These are phyloP conservation scores for Kernera saxatilis DNA, from an alignment of 345 rosid species.

Conservation along the genomic window DNA sequence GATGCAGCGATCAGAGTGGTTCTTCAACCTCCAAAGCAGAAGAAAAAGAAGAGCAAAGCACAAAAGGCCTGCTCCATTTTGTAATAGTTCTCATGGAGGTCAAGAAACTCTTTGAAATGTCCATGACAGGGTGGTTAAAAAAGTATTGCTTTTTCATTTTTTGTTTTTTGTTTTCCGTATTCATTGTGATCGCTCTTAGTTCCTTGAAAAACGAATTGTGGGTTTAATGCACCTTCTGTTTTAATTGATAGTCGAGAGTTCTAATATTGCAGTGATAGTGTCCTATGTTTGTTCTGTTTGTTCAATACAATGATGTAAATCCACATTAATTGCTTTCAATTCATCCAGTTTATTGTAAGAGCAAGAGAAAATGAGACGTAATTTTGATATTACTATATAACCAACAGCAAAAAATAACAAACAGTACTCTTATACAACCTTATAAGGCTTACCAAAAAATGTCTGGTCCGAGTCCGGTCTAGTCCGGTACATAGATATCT, in stretches of 20 bases:
- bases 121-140: background rate
- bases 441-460: slow-evolving; percentile 16
- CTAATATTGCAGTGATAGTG: background rate
- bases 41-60: slow-evolving; percentile 84
- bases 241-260: background rate
- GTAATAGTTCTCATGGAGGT: slow-evolving; percentile 34
- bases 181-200: slow-evolving; percentile 18
- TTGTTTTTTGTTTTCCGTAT: background rate
- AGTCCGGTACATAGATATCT: background rate
- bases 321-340: no score
- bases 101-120: slow-evolving; percentile 11
- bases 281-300: background rate
- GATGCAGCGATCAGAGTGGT: slow-evolving; percentile 91
- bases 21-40: slow-evolving; percentile 86
- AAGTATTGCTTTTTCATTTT: slow-evolving; percentile 16
- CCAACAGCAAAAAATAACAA: slow-evolving; percentile 13
- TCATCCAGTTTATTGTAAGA: background rate
- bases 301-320: background rate
- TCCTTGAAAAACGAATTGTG: background rate
- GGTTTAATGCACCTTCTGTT: slow-evolving; percentile 4
- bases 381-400: slow-evolving; percentile 2
- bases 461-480: background rate
- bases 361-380: background rate
- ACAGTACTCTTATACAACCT: slow-evolving; percentile 11
- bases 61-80: slow-evolving; percentile 85